Conservation (phyloP, 768 basidiomycete species). For the Gymnopilus junonius region DNA sequence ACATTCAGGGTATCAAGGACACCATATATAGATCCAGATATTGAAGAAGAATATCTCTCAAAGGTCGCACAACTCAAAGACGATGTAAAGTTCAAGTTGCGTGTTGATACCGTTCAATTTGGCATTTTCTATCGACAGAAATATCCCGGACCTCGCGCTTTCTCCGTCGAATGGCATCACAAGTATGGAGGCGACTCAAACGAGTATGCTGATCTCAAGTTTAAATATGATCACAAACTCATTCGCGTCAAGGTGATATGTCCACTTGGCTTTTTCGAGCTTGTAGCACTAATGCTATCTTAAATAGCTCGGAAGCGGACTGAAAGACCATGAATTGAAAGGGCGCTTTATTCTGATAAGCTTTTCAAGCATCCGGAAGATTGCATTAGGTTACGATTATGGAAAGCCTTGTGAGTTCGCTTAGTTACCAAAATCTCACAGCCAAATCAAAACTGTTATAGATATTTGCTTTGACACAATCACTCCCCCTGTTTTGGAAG, state of each 20-base stretch:
- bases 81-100: constrained; percentile 45
- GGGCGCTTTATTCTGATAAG: constrained; percentile 57
- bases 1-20: constrained; percentile 52
- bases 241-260: constrained; percentile 61
- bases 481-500: constrained; percentile 68
- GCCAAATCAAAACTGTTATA: constrained; percentile 25
- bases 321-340: constrained; percentile 51
- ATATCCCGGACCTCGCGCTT: constrained; percentile 49
- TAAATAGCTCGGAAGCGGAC: constrained; percentile 62
- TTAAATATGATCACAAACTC: constrained; percentile 72
- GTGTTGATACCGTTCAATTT: constrained; percentile 68
- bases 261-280: not conserved
- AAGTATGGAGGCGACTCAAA: constrained; percentile 47
- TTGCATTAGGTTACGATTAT: constrained; percentile 67
- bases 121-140: constrained; percentile 56
- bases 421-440: not conserved
- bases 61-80: constrained; percentile 49
- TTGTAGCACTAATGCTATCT: not conserved
- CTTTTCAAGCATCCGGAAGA: constrained; percentile 61
- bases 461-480: constrained; percentile 72
- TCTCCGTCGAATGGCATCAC: constrained; percentile 74
- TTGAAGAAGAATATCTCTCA: constrained; percentile 50
- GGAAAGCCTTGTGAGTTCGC: constrained; percentile 64
- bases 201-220: constrained; percentile 56
- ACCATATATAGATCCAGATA: constrained; percentile 56